phyloP scores from a whole-genome alignment of 116 monocot genomes.

The Posidonia oceanica region DNA sequence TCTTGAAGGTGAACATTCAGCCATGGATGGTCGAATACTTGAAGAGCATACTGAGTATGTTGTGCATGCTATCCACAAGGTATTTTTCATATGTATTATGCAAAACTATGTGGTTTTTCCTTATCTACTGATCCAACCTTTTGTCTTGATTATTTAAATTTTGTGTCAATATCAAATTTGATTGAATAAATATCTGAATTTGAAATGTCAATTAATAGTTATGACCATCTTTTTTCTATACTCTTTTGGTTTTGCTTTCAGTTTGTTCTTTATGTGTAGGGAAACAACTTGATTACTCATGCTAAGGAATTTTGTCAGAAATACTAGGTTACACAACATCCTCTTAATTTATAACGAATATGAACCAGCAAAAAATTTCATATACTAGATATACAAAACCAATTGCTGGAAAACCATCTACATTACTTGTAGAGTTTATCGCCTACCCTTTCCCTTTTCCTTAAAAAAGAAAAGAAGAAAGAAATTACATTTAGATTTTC shows the following conservation, averaged over 20 bases:
- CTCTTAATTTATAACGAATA: too few species aligned
- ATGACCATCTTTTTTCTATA: background rate
- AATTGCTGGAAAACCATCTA: too few species aligned
- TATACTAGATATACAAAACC: too few species aligned
- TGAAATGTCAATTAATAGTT: background rate
- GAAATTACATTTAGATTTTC: too few species aligned
- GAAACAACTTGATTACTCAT: background rate
- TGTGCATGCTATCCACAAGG: constrained; percentile 87
- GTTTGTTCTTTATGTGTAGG: background rate
- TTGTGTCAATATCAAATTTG: background rate
- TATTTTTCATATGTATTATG: constrained; percentile 19
- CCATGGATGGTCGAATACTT: constrained; percentile 91
- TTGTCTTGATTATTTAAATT: background rate
- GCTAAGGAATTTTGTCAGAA: too few species aligned
- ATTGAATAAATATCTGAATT: background rate
- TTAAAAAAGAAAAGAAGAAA: too few species aligned
- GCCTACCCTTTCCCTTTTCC: too few species aligned
- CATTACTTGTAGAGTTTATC: too few species aligned
- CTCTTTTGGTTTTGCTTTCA: too few species aligned
- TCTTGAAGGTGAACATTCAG: constrained; percentile 96
- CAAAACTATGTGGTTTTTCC: background rate
- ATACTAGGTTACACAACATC: too few species aligned
- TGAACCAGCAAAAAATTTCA: too few species aligned
- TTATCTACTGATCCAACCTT: background rate
- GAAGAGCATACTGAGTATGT: constrained; percentile 97